Evolutionary conservation across 768 basidiomycete genomes (phyloP), one percentile per base, ranked within the genome.

Genomic region (Russula vinacea): DNA sequence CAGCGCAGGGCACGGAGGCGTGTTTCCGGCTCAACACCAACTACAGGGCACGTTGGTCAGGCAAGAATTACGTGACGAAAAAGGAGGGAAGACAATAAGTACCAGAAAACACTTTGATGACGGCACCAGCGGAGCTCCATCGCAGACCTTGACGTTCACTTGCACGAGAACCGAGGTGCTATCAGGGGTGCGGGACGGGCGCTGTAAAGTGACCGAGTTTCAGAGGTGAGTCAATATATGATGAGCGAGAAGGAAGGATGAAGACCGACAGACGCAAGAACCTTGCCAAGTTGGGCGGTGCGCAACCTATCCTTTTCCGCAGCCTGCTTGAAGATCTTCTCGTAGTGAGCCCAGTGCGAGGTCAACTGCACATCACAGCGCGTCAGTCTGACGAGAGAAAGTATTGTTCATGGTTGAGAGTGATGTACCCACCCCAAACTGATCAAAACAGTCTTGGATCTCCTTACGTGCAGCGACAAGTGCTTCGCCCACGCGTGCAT

Each of bases 1-100:
- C 64, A 65, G n/a, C 64, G 53, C 49, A 65, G 39, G 1, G 64
- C 64, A 47, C 64, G 64, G 35, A 65, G 59, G 49, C 64, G 64
- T 1, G 64, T 65, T 56, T 56, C 64, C 8, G 54, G 59, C 29
- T 65, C 64, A 39, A 32, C 55, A 10, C 55, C 49, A 56, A 65
- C 64, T 65, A 39, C 9, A 42, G 19, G 24, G 8, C 19, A 40
- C 11, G n/a, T 33, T n/a, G 11, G 24, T 56, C 19, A 52, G 49
- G 39, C 22, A 10, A 5, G 6, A 11, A 37, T 22, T n/a, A 45
- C 10, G 19, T 17, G 10, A 29, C 10, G 32, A 24, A 37, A 33
- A n/a, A 7, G 16, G 19, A 14, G 22, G 16, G 10, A 37, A 7
- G 24, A 49, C 29, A 39, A 49, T 4, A 55, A 59, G 7, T 26